Evolutionary conservation across 2,329 filamentous ascomycete species (phyloP).

Genomic region (Cordyceps fumosorosea): DNA sequence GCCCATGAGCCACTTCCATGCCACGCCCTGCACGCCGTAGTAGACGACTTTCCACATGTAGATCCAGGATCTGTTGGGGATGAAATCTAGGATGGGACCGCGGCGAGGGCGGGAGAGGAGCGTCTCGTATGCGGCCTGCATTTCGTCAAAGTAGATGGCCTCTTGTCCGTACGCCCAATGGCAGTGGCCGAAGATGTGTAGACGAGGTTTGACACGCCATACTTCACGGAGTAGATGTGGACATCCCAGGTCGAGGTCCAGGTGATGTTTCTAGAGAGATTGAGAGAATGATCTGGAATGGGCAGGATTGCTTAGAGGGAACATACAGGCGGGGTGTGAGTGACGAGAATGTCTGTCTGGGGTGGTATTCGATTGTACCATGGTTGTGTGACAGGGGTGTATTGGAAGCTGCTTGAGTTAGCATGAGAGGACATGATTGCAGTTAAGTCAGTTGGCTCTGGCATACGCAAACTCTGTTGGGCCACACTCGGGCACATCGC

Average conservation of each 20-base stretch:
- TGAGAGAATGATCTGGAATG: not conserved
- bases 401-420: constrained; percentile 57
- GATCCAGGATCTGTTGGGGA: constrained; percentile 40
- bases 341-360: constrained; percentile 72
- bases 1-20: constrained; percentile 52
- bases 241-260: constrained; percentile 64
- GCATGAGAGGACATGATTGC: not conserved
- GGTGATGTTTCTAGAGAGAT: constrained; percentile 51
- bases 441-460: not conserved
- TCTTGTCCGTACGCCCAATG: constrained; percentile 70
- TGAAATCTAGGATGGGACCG: constrained; percentile 38
- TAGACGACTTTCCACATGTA: constrained; percentile 38
- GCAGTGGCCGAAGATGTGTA: constrained; percentile 83
- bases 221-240: constrained; percentile 63
- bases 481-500: constrained; percentile 73
- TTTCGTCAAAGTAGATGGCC: constrained; percentile 66
- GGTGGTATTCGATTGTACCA: constrained; percentile 67
- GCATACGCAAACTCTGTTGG: constrained; percentile 56
- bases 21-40: constrained; percentile 39
- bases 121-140: constrained; percentile 65
- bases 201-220: constrained; percentile 64
- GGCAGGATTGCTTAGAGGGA: not conserved
- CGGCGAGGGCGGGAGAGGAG: constrained; percentile 41
- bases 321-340: constrained; percentile 67
- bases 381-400: constrained; percentile 56